Base-by-base conservation (phyloP, 495 filamentous ascomycete species). In the Penicillium pulvis region DNA sequence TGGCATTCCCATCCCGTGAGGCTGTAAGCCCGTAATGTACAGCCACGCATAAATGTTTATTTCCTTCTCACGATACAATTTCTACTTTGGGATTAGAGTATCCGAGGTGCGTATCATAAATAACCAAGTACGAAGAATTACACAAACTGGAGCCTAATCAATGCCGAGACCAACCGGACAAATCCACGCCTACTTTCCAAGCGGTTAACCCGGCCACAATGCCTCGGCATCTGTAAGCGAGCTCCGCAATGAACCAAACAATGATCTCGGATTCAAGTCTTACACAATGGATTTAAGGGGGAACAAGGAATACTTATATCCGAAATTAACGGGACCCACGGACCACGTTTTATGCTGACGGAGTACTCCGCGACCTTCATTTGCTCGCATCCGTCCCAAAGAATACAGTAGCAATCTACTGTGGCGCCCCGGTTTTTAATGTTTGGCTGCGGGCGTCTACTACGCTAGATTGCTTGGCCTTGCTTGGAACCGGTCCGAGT, bases 391-490 rank as follows among this genome's bases (percentile, higher is more conserved):
- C 28, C 28, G 28, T 53, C 31, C 6, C 4, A 36, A 4, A 14
- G 33, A 12, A 6, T 23, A 23, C 20, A 23, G 20, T 4, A 12
- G 33, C 10, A 36, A 11, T 36, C 39, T 41, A 4, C n/a, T 1
- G 33, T 39, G 16, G 1, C 19, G 51, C 58, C 65, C 62, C 51
- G n/a, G 39, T 62, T 63, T 66, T 64, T 66, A 60, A 41, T 42
- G 45, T 61, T 63, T 53, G 51, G 17, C 55, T 60, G 36, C 57
- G 60, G 66, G 52, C 66, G 58, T 53, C 60, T 62, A 53, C 53
- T 53, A 60, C 58, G 57, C 66, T 66, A 66, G 51, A 69, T 60
- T 67, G 67, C 67, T 69, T 69, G 64, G 67, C 67, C 55, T 67
- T 64, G 54, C 58, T 63, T 63, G 60, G 63, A 55, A 53, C 53